Evolutionary conservation across 805 yeast genomes (phyloP).

Genomic region (Zygotorulaspora florentina): DNA sequence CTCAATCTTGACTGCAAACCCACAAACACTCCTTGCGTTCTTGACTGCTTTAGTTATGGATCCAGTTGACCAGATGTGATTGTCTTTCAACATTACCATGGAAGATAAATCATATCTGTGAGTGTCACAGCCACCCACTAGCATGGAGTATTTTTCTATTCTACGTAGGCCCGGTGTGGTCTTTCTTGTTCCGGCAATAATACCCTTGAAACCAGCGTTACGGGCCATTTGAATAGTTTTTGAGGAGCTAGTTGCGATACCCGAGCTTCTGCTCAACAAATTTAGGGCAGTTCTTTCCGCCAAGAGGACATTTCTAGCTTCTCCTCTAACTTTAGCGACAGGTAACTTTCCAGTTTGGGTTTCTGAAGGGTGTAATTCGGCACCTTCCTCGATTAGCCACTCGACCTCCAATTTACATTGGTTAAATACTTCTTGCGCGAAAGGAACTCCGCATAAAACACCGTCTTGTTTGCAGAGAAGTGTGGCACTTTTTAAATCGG

Average conservation of each 20-base stretch:
- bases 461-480: slow-evolving; percentile 80
- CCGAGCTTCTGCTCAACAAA: slow-evolving; percentile 75
- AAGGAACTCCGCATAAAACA: slow-evolving; percentile 79
- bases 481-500: slow-evolving; percentile 62
- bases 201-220: slow-evolving; percentile 66
- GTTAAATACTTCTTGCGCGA: slow-evolving; percentile 75
- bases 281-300: slow-evolving; percentile 88
- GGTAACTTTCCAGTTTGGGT: slow-evolving; percentile 49
- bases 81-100: slow-evolving; percentile 95
- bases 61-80: slow-evolving; percentile 90
- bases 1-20: slow-evolving; percentile 85
- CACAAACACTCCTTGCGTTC: slow-evolving; percentile 75
- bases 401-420: slow-evolving; percentile 69
- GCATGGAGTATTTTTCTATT: slow-evolving; percentile 89
- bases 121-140: slow-evolving; percentile 90
- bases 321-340: slow-evolving; percentile 76
- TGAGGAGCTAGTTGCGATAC: slow-evolving; percentile 75
- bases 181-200: slow-evolving; percentile 92
- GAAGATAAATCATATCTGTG: slow-evolving; percentile 88
- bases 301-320: slow-evolving; percentile 70
- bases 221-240: slow-evolving; percentile 58
- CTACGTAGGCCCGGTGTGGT: slow-evolving; percentile 95
- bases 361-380: slow-evolving; percentile 42
- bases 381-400: slow-evolving; percentile 77
- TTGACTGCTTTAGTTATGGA: slow-evolving; percentile 81